Evolutionary conservation across 1,284 basidiomycete species (phyloP).

Genomic region (Athelia sp.): DNA sequence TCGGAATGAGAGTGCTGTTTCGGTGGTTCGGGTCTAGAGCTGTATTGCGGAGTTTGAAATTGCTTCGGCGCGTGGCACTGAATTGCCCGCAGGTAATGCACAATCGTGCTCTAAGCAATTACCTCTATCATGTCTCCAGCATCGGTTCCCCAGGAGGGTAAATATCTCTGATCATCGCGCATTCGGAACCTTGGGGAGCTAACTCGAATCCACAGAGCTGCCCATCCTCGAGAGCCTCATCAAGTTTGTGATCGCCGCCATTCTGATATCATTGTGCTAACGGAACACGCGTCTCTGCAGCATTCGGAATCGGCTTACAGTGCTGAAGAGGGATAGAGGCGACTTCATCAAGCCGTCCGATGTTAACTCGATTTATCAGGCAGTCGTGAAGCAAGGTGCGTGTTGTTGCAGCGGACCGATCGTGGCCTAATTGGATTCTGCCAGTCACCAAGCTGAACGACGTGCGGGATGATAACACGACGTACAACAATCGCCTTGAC

Average conservation of each 20-base stretch:
- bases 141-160: slow-evolving; percentile 73
- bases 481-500: slow-evolving; percentile 86
- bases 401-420: slow-evolving; percentile 4
- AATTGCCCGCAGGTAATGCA: too few relatives aligned
- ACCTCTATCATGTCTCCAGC: slow-evolving; percentile 44
- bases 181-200: slow-evolving; percentile 15
- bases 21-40: not conserved
- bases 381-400: slow-evolving; percentile 91
- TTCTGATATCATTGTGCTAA: slow-evolving; percentile 11
- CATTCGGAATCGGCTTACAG: slow-evolving; percentile 88
- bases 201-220: slow-evolving; percentile 55
- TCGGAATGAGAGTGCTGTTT: not conserved
- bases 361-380: slow-evolving; percentile 91
- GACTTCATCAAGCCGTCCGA: slow-evolving; percentile 90
- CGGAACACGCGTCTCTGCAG: slow-evolving; percentile 35
- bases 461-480: slow-evolving; percentile 75
- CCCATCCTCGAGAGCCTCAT: slow-evolving; percentile 95
- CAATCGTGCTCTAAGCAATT: not conserved
- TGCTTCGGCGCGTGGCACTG: not conserved
- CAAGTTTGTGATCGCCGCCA: slow-evolving; percentile 50
- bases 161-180: slow-evolving; percentile 15
- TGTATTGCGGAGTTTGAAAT: slow-evolving; percentile 1
- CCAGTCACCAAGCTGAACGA: slow-evolving; percentile 90
- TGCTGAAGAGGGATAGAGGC: slow-evolving; percentile 83
- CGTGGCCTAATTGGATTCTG: not conserved